Evolutionary conservation across 352 stramenopile species (phyloP).

Genomic region (Thalassiosira mediterranea): DNA sequence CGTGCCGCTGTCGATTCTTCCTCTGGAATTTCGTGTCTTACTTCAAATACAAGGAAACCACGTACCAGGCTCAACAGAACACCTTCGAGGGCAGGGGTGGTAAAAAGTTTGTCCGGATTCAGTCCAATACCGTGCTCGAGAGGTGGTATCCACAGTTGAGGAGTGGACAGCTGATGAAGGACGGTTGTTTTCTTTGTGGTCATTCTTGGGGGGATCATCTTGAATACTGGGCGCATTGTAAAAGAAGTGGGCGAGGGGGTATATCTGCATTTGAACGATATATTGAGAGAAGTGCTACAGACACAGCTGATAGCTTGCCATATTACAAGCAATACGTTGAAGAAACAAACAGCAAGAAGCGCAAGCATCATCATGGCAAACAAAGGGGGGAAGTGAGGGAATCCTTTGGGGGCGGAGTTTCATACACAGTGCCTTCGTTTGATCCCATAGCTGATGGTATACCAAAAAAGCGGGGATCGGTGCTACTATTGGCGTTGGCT

Average conservation of each 20-base stretch:
- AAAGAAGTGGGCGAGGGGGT: conserved; percentile 14
- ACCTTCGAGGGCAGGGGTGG: conserved; percentile 51
- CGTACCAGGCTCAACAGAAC: conserved; percentile 22
- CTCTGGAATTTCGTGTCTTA: conserved; percentile 49
- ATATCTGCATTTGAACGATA: conserved; percentile 39
- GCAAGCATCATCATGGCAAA: not conserved
- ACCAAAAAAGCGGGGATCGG: conserved; percentile 31
- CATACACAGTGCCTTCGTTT: conserved; percentile 29
- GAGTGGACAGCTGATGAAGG: conserved; percentile 16
- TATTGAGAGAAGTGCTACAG: conserved; percentile 7
- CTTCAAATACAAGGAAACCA: conserved; percentile 32
- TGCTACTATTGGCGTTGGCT: conserved; percentile 43
- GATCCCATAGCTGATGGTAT: conserved; percentile 28
- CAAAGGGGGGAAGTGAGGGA: conserved; percentile 9
- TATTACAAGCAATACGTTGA: conserved; percentile 19
- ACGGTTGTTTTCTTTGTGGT: conserved; percentile 50
- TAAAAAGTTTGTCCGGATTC: conserved; percentile 49
- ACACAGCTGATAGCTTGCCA: not conserved
- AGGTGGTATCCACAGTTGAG: conserved; percentile 39
- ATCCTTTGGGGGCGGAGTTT: conserved; percentile 11
- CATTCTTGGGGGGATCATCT: conserved; percentile 56
- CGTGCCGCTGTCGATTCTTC: conserved; percentile 51
- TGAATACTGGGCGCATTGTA: conserved; percentile 46
- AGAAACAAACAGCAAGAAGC: not conserved
- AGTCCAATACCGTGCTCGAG: conserved; percentile 34